phyloP scores from a whole-genome alignment of 768 basidiomycete genomes.

The Termitomyces eurrhizus region DNA sequence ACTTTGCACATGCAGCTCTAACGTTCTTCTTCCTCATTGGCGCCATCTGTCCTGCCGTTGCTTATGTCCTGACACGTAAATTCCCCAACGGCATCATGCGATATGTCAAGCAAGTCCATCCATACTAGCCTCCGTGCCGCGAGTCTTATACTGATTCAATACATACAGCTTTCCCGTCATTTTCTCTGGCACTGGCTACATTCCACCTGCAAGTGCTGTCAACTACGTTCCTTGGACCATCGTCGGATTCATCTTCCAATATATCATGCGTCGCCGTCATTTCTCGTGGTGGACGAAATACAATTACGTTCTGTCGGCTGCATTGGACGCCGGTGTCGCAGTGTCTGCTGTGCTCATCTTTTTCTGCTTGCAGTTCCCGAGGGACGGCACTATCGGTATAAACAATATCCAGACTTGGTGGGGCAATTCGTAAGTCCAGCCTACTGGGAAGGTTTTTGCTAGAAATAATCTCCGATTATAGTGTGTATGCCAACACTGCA shows the following conservation, averaged over 20 bases:
- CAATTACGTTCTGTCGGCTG: slow-evolving; percentile 69
- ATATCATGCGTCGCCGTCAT: slow-evolving; percentile 51
- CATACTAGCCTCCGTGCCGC: background rate
- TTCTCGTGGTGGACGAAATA: slow-evolving; percentile 73
- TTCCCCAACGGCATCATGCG: slow-evolving; percentile 62
- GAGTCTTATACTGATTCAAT: background rate
- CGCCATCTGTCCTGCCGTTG: slow-evolving; percentile 51
- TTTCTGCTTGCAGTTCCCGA: slow-evolving; percentile 54
- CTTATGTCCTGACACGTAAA: slow-evolving; percentile 49
- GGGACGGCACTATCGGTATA: slow-evolving; percentile 53
- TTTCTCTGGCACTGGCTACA: slow-evolving; percentile 55
- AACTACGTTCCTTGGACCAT: slow-evolving; percentile 69
- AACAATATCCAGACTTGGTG: slow-evolving; percentile 60
- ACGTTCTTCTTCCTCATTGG: slow-evolving; percentile 79
- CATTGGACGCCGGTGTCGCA: slow-evolving; percentile 68
- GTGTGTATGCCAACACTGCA: slow-evolving; percentile 36
- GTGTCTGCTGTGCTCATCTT: slow-evolving; percentile 41
- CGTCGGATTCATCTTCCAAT: slow-evolving; percentile 65
- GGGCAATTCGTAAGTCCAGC: slow-evolving; percentile 54
- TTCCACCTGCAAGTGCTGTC: slow-evolving; percentile 64
- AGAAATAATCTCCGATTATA: slow-evolving; percentile 11
- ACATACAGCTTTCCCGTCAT: slow-evolving; percentile 44
- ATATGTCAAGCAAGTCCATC: slow-evolving; percentile 54
- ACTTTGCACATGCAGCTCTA: slow-evolving; percentile 32
- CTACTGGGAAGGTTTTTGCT: background rate